A percentile compares a stretch with the other conserved stretches of the same genome.
Evolutionary conservation across 176 grass and related monocot genomes (phyloP).

Genomic region (Musa acuminata): DNA sequence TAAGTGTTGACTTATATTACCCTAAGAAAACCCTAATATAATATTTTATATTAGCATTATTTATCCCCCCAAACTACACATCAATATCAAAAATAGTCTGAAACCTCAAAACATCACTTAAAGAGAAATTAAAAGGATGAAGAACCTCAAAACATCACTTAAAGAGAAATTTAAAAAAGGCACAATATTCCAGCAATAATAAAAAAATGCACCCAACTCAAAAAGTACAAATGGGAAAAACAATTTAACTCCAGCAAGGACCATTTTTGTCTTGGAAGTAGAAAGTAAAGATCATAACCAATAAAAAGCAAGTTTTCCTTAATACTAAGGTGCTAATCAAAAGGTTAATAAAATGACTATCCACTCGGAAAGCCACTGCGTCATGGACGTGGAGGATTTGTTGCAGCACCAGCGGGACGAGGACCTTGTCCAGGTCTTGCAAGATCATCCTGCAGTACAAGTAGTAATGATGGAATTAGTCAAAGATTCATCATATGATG

Average conservation of each 20-base stretch:
- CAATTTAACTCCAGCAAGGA: neutral
- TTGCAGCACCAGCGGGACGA: neutral
- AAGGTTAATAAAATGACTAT: neutral
- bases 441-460: neutral
- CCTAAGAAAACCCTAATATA: too few relatives aligned
- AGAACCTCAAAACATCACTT: neutral
- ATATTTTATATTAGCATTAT: too few relatives aligned
- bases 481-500: neutral
- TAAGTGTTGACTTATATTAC: too few relatives aligned
- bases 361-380: neutral
- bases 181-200: neutral
- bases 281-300: neutral
- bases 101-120: too few relatives aligned
- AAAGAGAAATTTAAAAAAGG: neutral
- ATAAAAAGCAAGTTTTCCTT: too few relatives aligned
- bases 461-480: neutral
- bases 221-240: neutral
- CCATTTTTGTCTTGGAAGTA: neutral
- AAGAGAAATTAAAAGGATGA: too few relatives aligned
- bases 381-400: neutral
- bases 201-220: neutral
- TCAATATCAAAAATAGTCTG: too few relatives aligned
- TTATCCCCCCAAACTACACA: too few relatives aligned
- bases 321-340: neutral
- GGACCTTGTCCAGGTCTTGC: constrained; percentile 1